phyloP scores from a whole-genome alignment of 768 basidiomycete genomes.

The Agrocybe praecox region DNA sequence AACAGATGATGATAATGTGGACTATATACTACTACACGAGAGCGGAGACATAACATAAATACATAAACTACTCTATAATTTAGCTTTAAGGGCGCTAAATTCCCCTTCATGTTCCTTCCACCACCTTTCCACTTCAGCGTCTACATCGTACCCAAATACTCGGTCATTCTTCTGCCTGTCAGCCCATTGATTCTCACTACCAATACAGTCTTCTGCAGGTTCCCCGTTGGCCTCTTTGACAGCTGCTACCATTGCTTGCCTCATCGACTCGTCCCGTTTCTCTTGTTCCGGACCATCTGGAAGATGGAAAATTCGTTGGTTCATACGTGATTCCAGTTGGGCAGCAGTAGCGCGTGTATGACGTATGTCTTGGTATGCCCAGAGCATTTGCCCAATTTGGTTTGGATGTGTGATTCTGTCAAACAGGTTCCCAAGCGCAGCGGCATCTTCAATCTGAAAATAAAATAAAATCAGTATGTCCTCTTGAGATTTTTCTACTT shows the following conservation, averaged over 20 bases:
- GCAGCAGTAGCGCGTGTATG: slow-evolving; percentile 49
- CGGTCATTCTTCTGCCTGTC: slow-evolving; percentile 48
- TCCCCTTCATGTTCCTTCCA: slow-evolving; percentile 29
- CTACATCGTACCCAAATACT: slow-evolving; percentile 59
- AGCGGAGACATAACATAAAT: no score
- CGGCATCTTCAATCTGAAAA: slow-evolving; percentile 28
- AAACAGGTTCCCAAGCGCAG: slow-evolving; percentile 50
- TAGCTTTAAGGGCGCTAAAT: slow-evolving; percentile 2
- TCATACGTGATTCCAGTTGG: slow-evolving; percentile 49
- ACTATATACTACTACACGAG: background rate
- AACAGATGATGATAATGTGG: background rate
- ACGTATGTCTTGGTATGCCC: slow-evolving; percentile 55
- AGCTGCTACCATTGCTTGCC: slow-evolving; percentile 44
- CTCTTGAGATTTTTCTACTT: background rate
- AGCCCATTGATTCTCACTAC: slow-evolving; percentile 60
- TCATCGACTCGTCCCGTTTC: slow-evolving; percentile 54
- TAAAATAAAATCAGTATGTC: background rate
- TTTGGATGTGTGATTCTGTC: slow-evolving; percentile 40
- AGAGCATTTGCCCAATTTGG: slow-evolving; percentile 46
- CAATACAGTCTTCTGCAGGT: slow-evolving; percentile 15
- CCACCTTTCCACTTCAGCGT: slow-evolving; percentile 51
- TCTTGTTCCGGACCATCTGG: slow-evolving; percentile 55
- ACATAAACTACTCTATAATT: slow-evolving; percentile 4
- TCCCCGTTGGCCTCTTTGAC: slow-evolving; percentile 22
- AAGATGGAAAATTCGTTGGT: slow-evolving; percentile 58